Percentiles rank a stretch among this genome's conserved stretches.
phyloP scores from a whole-genome alignment of 2,329 filamentous ascomycete species.

The Fusarium denticulatum region DNA sequence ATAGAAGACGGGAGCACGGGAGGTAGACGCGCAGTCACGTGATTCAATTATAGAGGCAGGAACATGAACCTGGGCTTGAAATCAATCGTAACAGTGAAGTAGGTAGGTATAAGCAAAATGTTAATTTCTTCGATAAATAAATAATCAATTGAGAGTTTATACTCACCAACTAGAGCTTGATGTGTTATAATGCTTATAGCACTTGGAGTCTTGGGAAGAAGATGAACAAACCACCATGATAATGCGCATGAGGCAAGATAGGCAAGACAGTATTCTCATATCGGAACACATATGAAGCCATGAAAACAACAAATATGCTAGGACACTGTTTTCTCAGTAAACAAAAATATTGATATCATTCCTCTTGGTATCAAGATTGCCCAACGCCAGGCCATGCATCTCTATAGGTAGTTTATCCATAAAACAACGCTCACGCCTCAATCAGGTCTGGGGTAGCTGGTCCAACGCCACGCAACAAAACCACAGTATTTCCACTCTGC shows the following conservation, averaged over 20 bases:
- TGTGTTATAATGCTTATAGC: background rate
- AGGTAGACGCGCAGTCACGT: constrained; percentile 18
- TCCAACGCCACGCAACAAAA: constrained; percentile 86
- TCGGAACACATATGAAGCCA: background rate
- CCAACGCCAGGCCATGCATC: constrained; percentile 36
- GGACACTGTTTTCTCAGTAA: background rate
- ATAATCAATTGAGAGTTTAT: background rate
- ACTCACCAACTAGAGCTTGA: background rate
- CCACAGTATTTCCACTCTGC: constrained; percentile 87
- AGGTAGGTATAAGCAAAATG: background rate
- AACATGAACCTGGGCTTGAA: background rate
- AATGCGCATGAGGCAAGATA: no score
- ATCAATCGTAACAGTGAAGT: background rate
- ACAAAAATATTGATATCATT: background rate
- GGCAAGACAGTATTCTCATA: background rate
- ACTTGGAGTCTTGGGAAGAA: no score
- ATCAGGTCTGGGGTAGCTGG: constrained; percentile 77
- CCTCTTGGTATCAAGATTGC: background rate
- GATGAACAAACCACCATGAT: background rate
- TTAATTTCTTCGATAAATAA: background rate
- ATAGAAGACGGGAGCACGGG: constrained; percentile 11
- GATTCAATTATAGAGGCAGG: background rate
- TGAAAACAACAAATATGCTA: background rate
- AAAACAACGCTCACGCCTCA: constrained; percentile 48
- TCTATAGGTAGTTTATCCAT: constrained; percentile 8